A percentile compares a stretch with the other conserved stretches of the same genome.
These are phyloP conservation scores for Zymoseptoria passerinii DNA, from an alignment of 2,329 filamentous ascomycete genomes.

Conservation along the genomic window DNA sequence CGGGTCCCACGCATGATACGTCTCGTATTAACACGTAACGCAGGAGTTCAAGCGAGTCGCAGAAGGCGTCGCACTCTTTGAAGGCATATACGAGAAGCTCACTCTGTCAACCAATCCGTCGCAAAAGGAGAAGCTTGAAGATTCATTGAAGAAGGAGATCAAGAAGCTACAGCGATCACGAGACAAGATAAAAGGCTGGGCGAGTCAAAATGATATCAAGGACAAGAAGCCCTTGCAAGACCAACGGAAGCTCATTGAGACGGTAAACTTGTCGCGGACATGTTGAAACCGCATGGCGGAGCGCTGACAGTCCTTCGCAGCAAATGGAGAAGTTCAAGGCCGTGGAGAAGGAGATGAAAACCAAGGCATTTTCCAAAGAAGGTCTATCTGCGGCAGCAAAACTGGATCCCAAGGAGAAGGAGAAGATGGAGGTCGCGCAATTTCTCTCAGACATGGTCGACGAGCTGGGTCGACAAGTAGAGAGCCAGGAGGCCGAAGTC, in stretches of 20 bases:
- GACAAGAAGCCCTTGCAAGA: slow-evolving; percentile 94
- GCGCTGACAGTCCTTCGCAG: slow-evolving; percentile 38
- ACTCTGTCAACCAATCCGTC: slow-evolving; percentile 83
- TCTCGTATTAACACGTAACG: slow-evolving; percentile 13
- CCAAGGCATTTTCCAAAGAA: slow-evolving; percentile 98
- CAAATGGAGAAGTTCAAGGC: slow-evolving; percentile 99
- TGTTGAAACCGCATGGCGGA: not conserved
- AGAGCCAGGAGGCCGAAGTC: slow-evolving; percentile 81
- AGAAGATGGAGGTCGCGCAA: slow-evolving; percentile 79
- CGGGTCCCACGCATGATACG: not conserved
- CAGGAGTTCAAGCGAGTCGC: slow-evolving; percentile 82
- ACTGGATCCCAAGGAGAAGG: slow-evolving; percentile 94
- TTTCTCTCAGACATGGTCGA: slow-evolving; percentile 84
- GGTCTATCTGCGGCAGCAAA: slow-evolving; percentile 85
- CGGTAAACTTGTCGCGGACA: slow-evolving; percentile 49
- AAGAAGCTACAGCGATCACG: slow-evolving; percentile 97
- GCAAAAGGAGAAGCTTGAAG: slow-evolving; percentile 96
- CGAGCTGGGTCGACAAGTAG: slow-evolving; percentile 87
- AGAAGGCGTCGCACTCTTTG: slow-evolving; percentile 86
- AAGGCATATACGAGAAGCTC: slow-evolving; percentile 96
- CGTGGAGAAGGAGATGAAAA: slow-evolving; percentile 99
- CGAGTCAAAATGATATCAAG: slow-evolving; percentile 96
- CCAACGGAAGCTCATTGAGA: slow-evolving; percentile 93
- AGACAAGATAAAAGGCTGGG: slow-evolving; percentile 99
- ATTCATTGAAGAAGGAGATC: slow-evolving; percentile 97